Base-by-base conservation (phyloP, 441 rosid genomes). In the Cnidoscolus chayamansa region DNA sequence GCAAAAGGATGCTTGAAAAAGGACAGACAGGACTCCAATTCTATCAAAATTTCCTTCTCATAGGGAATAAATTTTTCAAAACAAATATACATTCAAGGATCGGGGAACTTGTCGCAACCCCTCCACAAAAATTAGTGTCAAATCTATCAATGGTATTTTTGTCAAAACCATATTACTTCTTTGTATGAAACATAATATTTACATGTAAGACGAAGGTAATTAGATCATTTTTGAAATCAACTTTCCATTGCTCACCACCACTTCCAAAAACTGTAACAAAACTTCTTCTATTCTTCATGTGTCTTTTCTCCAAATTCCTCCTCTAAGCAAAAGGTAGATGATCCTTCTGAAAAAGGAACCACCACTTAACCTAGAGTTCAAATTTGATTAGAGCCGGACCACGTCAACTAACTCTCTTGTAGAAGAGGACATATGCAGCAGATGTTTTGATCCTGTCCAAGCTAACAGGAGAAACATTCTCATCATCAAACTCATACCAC, bases 401-500 rank as follows among this genome's bases (percentile, higher is more conserved):
- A 20, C 7, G 3, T 78, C 50, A 79, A 19, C 55, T 81, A 68
- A 90, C 83, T 79, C 99, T 90, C 85, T 88, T 85, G 82, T 90
- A 90, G 87, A 92, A 94, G 51, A 94, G 88, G 76, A 92, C 97
- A 76, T 92, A 95, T 19, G 98, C 99, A 62, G 99, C 97, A 0
- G 93, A 82, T 68, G 93, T 86, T 81, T 85, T 95, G 71, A 95
- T 89, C 81, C 87, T 87, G 74, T 89, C 94, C 79, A 77, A 81
- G 76, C 80, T 65, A 62, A 88, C 85, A 10, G 84, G 81, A 72
- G 67, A 68, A 71, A 95, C 98, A 37, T 77, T 84, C 77, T 89
- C 87, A 74, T 95, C 99, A 55, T 92, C 96, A 49, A 92, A 95
- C 78, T 91, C 95, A 31, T 86, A 92, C 99, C 99, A 95, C 72